Evolutionary conservation across 192 early-diverging fungal species (phyloP).

Genomic region (Diversispora epigaea): DNA sequence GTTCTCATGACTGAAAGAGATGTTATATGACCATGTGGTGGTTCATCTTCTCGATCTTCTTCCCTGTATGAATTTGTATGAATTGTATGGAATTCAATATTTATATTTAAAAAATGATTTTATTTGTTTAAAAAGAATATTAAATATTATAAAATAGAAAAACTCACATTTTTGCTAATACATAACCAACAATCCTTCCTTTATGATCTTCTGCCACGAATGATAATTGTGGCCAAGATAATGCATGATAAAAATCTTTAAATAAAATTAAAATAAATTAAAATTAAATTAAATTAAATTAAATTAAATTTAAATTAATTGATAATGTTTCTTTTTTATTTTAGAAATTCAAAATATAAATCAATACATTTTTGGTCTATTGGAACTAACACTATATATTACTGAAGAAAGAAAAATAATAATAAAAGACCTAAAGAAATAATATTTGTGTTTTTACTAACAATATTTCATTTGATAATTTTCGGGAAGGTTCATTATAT

Average conservation of each 20-base stretch:
- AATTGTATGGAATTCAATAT: no score
- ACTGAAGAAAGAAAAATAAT: no score
- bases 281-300: not conserved
- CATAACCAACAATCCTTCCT: constrained; percentile 94
- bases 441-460: constrained; percentile 37
- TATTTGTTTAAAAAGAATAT: constrained; percentile 1
- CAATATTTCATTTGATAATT: constrained; percentile 99
- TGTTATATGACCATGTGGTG: constrained; percentile 93
- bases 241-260: constrained; percentile 73
- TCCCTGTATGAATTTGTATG: constrained; percentile 60
- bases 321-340: no score
- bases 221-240: constrained; percentile 90
- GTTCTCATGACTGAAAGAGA: constrained; percentile 95
- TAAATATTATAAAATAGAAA: no score
- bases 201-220: constrained; percentile 92
- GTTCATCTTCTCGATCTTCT: constrained; percentile 68
- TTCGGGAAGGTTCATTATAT: constrained; percentile 95
- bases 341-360: no score
- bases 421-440: not conserved
- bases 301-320: not conserved
- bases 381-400: no score
- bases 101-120: not conserved
- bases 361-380: no score
- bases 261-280: not conserved
- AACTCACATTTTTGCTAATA: constrained; percentile 91